A percentile compares a stretch with the other conserved stretches of the same genome.
Conservation (phyloP, 176 grass and related monocot species). For the Cenchrus americanus region DNA sequence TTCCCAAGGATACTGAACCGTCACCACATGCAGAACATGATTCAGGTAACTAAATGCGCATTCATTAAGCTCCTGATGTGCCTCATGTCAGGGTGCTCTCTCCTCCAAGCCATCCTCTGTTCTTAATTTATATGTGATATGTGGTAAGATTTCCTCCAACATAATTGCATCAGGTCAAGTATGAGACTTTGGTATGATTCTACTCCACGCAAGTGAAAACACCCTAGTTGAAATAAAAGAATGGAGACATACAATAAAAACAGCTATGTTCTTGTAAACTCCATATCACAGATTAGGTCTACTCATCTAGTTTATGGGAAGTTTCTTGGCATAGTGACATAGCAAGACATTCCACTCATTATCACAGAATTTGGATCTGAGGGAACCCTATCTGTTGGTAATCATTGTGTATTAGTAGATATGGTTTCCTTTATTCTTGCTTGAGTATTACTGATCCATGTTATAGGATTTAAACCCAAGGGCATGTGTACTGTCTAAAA, state of each 20-base stretch:
- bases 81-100: neutral
- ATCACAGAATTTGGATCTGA: too few relatives aligned
- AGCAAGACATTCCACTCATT: neutral
- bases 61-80: conserved; percentile 18
- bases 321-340: neutral
- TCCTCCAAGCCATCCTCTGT: conserved; percentile 5
- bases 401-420: neutral
- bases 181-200: neutral
- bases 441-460: neutral
- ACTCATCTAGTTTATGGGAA: neutral
- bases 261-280: too few relatives aligned
- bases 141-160: neutral
- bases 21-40: conserved; percentile 48
- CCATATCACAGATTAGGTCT: neutral
- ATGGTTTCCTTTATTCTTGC: neutral
- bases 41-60: conserved; percentile 49
- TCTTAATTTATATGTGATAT: conserved; percentile 5
- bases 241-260: neutral
- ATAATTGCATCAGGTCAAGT: conserved; percentile 20
- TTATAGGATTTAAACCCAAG: neutral
- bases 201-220: neutral
- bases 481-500: neutral
- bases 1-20: conserved; percentile 51
- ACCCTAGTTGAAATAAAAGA: neutral
- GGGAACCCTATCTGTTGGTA: neutral